Evolutionary conservation across 805 yeast genomes (phyloP).

Genomic region (Candida odintsovae): DNA sequence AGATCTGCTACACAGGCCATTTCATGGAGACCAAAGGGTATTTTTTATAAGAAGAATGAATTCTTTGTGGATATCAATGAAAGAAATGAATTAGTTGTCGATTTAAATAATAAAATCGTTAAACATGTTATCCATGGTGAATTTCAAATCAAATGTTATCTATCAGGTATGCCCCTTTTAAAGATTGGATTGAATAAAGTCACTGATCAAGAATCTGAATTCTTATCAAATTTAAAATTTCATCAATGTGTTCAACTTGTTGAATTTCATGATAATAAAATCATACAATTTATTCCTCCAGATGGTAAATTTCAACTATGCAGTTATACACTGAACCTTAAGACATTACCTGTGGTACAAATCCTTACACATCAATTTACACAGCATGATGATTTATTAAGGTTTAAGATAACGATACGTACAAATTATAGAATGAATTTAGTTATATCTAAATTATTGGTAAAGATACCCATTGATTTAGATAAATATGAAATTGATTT

Average conservation of each 20-base stretch:
- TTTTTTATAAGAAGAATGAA: constrained; percentile 82
- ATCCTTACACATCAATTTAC: not conserved
- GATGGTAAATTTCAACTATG: constrained; percentile 75
- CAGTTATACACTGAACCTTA: constrained; percentile 34
- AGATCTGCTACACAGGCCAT: constrained; percentile 73
- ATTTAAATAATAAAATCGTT: constrained; percentile 51
- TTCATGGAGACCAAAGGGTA: constrained; percentile 92
- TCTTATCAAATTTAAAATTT: constrained; percentile 66
- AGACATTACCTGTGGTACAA: constrained; percentile 17
- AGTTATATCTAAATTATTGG: constrained; percentile 52
- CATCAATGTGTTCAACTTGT: constrained; percentile 84
- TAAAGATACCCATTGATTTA: constrained; percentile 55
- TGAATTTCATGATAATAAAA: constrained; percentile 40
- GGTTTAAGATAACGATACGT: constrained; percentile 27
- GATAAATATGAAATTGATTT: constrained; percentile 35
- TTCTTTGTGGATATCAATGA: constrained; percentile 85
- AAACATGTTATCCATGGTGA: constrained; percentile 68
- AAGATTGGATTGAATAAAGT: constrained; percentile 73
- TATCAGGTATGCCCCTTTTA: constrained; percentile 87
- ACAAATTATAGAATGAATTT: constrained; percentile 63
- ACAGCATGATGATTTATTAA: not conserved
- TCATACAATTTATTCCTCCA: constrained; percentile 80
- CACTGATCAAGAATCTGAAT: constrained; percentile 17
- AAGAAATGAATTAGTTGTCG: constrained; percentile 61
- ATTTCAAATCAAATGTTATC: constrained; percentile 64